These are phyloP conservation scores for Eucalyptus regnans DNA, from an alignment of 345 rosid genomes.

Conservation along the genomic window DNA sequence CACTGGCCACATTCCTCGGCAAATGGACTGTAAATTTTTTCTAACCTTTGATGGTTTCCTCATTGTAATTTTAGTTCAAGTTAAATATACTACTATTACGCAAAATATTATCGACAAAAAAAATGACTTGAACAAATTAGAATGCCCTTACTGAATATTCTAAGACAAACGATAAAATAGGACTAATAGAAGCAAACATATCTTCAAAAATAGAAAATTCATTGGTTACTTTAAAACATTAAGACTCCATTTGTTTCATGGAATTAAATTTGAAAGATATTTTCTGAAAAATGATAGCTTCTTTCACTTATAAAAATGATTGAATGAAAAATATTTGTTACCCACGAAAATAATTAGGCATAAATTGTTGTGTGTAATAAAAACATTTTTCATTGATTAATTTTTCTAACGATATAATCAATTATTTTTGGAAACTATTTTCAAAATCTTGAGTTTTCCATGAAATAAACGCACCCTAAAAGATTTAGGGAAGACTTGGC, in stretches of 20 bases:
- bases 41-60: neutral
- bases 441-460: neutral
- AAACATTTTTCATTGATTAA: neutral
- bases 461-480: neutral
- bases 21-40: neutral
- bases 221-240: neutral
- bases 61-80: neutral
- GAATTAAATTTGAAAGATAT: no score
- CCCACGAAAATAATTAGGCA: neutral
- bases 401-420: neutral
- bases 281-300: no score
- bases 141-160: neutral
- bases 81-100: neutral
- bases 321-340: no score
- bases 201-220: neutral
- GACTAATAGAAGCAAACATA: neutral
- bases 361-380: neutral
- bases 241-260: rapidly evolving
- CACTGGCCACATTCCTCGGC: neutral
- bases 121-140: neutral
- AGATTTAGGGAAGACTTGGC: neutral
- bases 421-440: no score
- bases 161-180: neutral
- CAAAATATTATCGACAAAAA: neutral
- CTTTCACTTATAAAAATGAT: neutral